phyloP scores from a whole-genome alignment of 2,329 filamentous ascomycete species.

The Fusarium sp. region DNA sequence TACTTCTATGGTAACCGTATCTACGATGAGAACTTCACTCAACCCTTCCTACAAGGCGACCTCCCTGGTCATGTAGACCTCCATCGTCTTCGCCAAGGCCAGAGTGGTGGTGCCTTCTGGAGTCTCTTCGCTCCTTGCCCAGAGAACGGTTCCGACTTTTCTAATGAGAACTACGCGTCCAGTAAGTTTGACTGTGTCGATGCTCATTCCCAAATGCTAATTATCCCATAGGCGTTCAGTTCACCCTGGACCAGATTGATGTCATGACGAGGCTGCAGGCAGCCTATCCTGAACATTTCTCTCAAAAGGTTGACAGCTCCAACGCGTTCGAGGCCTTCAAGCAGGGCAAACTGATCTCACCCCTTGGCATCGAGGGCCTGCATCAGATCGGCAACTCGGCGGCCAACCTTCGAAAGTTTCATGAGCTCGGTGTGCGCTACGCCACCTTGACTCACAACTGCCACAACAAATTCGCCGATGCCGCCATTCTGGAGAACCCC shows the following conservation, averaged over 20 bases:
- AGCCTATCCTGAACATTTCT: constrained; percentile 76
- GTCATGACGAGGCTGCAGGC: constrained; percentile 72
- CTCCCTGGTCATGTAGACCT: constrained; percentile 81
- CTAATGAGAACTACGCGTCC: constrained; percentile 74
- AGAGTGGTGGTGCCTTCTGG: constrained; percentile 91
- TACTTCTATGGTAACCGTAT: constrained; percentile 78
- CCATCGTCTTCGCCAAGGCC: constrained; percentile 75
- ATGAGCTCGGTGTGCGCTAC: constrained; percentile 85
- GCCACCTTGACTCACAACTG: constrained; percentile 93
- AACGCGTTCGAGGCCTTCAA: constrained; percentile 71
- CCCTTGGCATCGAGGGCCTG: constrained; percentile 84
- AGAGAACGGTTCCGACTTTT: constrained; percentile 76
- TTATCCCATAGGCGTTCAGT: constrained; percentile 63
- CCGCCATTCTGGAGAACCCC: constrained; percentile 72
- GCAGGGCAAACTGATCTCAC: constrained; percentile 75
- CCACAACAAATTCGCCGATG: constrained; percentile 89
- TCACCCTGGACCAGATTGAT: constrained; percentile 81
- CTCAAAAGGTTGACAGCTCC: constrained; percentile 68
- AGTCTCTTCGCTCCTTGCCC: constrained; percentile 86
- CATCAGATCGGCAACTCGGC: constrained; percentile 93
- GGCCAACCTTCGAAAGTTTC: constrained; percentile 78
- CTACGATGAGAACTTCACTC: constrained; percentile 77
- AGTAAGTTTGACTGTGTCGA: constrained; percentile 58
- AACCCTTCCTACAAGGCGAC: constrained; percentile 77
- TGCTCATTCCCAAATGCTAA: neutral